These are phyloP conservation scores for Penicillium paradoxum DNA, from an alignment of 495 filamentous ascomycete genomes.

Conservation along the genomic window DNA sequence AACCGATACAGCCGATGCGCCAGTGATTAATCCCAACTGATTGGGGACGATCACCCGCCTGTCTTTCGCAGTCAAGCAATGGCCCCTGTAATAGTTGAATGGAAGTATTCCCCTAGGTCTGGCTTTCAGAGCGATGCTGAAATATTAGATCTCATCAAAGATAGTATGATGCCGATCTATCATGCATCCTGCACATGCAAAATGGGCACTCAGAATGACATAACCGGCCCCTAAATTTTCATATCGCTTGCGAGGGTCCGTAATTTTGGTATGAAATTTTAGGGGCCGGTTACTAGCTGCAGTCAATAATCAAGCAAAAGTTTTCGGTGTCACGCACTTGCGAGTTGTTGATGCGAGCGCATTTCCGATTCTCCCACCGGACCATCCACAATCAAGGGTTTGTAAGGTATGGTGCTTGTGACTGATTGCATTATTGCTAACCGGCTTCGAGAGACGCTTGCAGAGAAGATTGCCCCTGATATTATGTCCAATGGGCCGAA, in stretches of 20 bases:
- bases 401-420: conserved; percentile 31
- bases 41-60: too few relatives aligned
- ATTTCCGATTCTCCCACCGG: conserved; percentile 53
- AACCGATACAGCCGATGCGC: too few relatives aligned
- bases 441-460: conserved; percentile 42
- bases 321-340: conserved; percentile 47
- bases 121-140: too few relatives aligned
- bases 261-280: too few relatives aligned
- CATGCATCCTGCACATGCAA: conserved; percentile 51
- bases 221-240: too few relatives aligned
- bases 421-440: neutral
- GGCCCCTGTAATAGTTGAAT: too few relatives aligned
- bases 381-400: conserved; percentile 50
- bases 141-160: too few relatives aligned
- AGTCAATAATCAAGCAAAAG: conserved; percentile 45
- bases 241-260: too few relatives aligned
- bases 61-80: too few relatives aligned
- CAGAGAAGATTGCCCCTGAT: conserved; percentile 57
- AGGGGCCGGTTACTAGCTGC: conserved; percentile 52
- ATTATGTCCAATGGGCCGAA: conserved; percentile 27
- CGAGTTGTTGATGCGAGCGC: conserved; percentile 57
- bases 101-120: too few relatives aligned
- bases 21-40: too few relatives aligned
- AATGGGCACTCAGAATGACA: conserved; percentile 46
- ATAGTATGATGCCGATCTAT: conserved; percentile 42